A percentile compares a stretch with the other conserved stretches of the same genome.
Evolutionary conservation across 2,329 filamentous ascomycete species (phyloP).

Genomic region (Didymella segeticola): DNA sequence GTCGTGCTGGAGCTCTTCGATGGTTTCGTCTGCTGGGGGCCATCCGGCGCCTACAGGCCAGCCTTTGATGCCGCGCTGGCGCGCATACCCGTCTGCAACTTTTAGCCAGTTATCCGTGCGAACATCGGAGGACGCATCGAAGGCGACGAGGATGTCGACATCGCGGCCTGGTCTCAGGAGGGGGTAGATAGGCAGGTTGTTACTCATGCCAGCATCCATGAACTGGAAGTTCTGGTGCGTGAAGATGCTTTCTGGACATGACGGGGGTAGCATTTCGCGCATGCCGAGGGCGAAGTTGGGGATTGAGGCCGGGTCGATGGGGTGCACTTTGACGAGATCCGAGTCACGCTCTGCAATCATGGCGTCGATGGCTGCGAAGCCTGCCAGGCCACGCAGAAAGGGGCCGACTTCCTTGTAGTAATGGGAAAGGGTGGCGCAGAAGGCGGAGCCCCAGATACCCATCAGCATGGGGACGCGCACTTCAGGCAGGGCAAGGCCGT

Average conservation of each 20-base stretch:
- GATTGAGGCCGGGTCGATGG: conserved; percentile 88
- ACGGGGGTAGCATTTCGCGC: conserved; percentile 74
- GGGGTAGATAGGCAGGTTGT: conserved; percentile 96
- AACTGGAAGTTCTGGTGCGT: conserved; percentile 67
- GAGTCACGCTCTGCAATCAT: conserved; percentile 83
- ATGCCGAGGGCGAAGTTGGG: conserved; percentile 90
- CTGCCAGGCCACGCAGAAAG: conserved; percentile 74
- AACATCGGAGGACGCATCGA: conserved; percentile 93
- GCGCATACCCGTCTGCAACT: conserved; percentile 90
- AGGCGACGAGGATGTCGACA: conserved; percentile 88
- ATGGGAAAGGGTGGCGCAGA: conserved; percentile 93
- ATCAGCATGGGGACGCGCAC: conserved; percentile 82
- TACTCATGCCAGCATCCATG: conserved; percentile 99
- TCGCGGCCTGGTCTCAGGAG: conserved; percentile 85
- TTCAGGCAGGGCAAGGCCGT: conserved; percentile 79
- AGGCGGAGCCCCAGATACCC: conserved; percentile 96
- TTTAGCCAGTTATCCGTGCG: conserved; percentile 96
- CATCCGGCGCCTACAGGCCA: conserved; percentile 97
- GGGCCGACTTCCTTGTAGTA: conserved; percentile 96
- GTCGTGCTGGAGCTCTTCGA: conserved; percentile 67
- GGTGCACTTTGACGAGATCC: conserved; percentile 89
- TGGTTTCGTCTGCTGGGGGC: conserved; percentile 70
- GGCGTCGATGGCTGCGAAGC: conserved; percentile 78
- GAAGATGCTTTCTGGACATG: conserved; percentile 79
- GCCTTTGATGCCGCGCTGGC: conserved; percentile 86